phyloP scores from a whole-genome alignment of 2,329 filamentous ascomycete species.

The Fusarium sambucinum region DNA sequence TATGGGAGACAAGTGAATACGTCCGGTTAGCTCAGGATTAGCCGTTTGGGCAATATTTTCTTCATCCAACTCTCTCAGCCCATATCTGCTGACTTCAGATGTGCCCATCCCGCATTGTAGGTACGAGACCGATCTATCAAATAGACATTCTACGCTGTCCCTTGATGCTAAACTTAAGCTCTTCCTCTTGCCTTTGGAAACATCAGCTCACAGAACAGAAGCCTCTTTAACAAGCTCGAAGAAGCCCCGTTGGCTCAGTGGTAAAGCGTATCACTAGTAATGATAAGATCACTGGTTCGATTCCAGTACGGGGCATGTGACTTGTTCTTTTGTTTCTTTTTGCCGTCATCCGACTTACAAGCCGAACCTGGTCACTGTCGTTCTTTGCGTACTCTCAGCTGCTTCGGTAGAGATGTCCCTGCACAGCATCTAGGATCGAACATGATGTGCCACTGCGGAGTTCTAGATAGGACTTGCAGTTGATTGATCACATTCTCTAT shows the following conservation, averaged over 20 bases:
- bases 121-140: no score
- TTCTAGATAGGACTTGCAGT: neutral
- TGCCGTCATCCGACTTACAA: neutral
- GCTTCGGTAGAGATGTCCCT: neutral
- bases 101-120: no score
- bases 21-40: no score
- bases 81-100: neutral
- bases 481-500: conserved; percentile 24
- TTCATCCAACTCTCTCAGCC: no score
- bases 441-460: neutral
- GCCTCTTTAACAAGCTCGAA: neutral
- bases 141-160: no score
- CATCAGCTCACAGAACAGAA: fast-evolving
- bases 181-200: fast-evolving
- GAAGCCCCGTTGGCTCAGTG: conserved; percentile 15
- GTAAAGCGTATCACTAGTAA: conserved; percentile 25
- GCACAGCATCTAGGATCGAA: neutral
- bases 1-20: no score
- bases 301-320: neutral
- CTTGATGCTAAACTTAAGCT: neutral
- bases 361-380: neutral
- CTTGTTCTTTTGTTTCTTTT: neutral
- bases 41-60: no score
- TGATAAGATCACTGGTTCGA: neutral
- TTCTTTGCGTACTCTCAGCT: neutral